Percentiles rank a stretch among this genome's conserved stretches.
phyloP scores from a whole-genome alignment of 345 rosid genomes.

The Salix koriyanagi region DNA sequence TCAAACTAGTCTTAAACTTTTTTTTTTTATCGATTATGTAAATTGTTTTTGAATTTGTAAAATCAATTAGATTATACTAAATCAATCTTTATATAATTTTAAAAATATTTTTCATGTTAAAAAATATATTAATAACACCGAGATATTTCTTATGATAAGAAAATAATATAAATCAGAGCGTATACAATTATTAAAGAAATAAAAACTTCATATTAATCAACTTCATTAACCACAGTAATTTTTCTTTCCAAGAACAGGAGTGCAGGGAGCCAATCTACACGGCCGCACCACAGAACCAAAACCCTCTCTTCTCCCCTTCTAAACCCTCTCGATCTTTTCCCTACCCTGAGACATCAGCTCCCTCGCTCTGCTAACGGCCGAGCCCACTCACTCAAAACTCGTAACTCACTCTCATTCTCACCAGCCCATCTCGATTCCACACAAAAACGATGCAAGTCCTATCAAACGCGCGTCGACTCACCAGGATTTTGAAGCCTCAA shows the following conservation, averaged over 20 bases:
- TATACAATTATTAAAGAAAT: too few species aligned
- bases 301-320: not conserved
- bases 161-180: too few species aligned
- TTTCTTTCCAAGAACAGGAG: too few species aligned
- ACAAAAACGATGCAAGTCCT: slow-evolving; percentile 35
- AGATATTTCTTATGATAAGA: too few species aligned
- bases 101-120: too few species aligned
- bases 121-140: accelerated
- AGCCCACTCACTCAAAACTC: not conserved
- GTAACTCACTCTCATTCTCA: not conserved
- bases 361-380: slow-evolving; percentile 5
- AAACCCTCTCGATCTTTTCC: not conserved
- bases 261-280: slow-evolving; percentile 9
- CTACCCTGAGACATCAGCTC: not conserved
- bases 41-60: too few species aligned
- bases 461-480: slow-evolving; percentile 38
- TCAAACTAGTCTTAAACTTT: too few species aligned
- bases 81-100: too few species aligned
- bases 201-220: too few species aligned
- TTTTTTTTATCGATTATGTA: too few species aligned
- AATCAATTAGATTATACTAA: too few species aligned
- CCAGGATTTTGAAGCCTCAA: slow-evolving; percentile 34
- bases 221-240: too few species aligned
- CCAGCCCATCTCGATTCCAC: not conserved
- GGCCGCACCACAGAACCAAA: not conserved